phyloP scores from a whole-genome alignment of 1,139 yeast species.

The Kazachstania sp. region DNA sequence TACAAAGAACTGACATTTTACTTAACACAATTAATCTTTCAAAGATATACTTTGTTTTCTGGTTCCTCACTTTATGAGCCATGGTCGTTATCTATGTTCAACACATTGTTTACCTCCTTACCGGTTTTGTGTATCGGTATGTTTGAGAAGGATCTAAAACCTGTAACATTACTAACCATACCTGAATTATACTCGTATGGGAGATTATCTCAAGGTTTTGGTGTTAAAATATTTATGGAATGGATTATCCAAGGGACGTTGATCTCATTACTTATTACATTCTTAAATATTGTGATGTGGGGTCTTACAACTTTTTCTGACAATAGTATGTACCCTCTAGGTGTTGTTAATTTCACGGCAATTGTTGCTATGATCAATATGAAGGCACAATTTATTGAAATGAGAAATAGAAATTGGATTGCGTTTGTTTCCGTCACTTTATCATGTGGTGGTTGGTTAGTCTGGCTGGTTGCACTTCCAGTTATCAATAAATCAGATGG shows the following conservation, averaged over 20 bases:
- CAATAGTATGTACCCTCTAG: slow-evolving; percentile 72
- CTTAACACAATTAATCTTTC: slow-evolving; percentile 80
- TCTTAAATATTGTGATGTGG: slow-evolving; percentile 58
- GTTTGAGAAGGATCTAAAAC: slow-evolving; percentile 83
- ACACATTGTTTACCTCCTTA: slow-evolving; percentile 86
- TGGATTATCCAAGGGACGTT: slow-evolving; percentile 77
- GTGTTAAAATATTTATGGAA: slow-evolving; percentile 53
- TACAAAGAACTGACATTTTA: slow-evolving; percentile 90
- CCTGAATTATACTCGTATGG: slow-evolving; percentile 86
- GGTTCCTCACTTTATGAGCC: slow-evolving; percentile 91
- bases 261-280: slow-evolving; percentile 66
- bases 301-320: slow-evolving; percentile 60
- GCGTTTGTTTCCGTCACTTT: slow-evolving; percentile 60
- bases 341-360: slow-evolving; percentile 65
- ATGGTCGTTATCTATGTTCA: slow-evolving; percentile 96
- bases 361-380: slow-evolving; percentile 64
- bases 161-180: slow-evolving; percentile 80
- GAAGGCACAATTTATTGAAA: slow-evolving; percentile 74
- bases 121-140: slow-evolving; percentile 93
- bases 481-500: slow-evolving; percentile 52
- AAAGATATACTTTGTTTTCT: slow-evolving; percentile 78
- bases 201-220: slow-evolving; percentile 66
- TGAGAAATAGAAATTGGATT: slow-evolving; percentile 69
- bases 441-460: slow-evolving; percentile 82
- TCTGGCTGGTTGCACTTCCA: slow-evolving; percentile 77